Conservation (phyloP, 1,284 basidiomycete species). For the Hemileia vastatrix region DNA sequence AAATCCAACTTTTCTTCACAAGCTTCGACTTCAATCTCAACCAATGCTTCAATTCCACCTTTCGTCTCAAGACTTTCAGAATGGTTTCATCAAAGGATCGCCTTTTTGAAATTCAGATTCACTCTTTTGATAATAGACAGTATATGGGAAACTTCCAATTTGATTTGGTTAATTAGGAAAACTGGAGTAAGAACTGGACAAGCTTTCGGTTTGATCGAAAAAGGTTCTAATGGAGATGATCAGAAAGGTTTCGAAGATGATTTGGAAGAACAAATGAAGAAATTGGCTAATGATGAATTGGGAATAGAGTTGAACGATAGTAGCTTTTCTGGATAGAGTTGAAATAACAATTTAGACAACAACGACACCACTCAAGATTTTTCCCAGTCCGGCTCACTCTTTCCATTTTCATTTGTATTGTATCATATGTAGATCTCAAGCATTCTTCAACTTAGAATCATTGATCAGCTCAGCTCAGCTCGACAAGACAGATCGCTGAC, state of each 20-base stretch:
- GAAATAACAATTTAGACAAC: no score
- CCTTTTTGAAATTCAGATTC: slow-evolving; percentile 32
- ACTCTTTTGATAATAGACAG: slow-evolving; percentile 32
- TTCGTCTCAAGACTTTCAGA: slow-evolving; percentile 22
- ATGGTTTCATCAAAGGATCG: slow-evolving; percentile 29
- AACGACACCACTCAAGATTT: no score
- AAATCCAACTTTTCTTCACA: no score
- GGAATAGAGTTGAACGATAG: slow-evolving; percentile 34
- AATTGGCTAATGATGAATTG: slow-evolving; percentile 33
- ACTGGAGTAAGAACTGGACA: slow-evolving; percentile 10
- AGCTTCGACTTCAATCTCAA: no score
- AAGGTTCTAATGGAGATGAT: slow-evolving; percentile 3
- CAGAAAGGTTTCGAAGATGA: slow-evolving; percentile 36
- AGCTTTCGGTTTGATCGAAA: slow-evolving; percentile 23
- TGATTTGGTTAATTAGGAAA: slow-evolving; percentile 27
- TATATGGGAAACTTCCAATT: slow-evolving; percentile 27
- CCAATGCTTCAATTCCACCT: no score
- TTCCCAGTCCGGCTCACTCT: no score
- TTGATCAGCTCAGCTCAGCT: no score
- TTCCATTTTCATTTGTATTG: no score
- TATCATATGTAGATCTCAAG: no score
- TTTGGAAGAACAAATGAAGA: slow-evolving; percentile 34
- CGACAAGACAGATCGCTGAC: no score
- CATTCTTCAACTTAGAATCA: no score
- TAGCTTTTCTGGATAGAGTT: background rate